Percentiles rank a stretch among this genome's conserved stretches.
Conservation (phyloP, 768 basidiomycete species). For the Serendipita vermifera region DNA sequence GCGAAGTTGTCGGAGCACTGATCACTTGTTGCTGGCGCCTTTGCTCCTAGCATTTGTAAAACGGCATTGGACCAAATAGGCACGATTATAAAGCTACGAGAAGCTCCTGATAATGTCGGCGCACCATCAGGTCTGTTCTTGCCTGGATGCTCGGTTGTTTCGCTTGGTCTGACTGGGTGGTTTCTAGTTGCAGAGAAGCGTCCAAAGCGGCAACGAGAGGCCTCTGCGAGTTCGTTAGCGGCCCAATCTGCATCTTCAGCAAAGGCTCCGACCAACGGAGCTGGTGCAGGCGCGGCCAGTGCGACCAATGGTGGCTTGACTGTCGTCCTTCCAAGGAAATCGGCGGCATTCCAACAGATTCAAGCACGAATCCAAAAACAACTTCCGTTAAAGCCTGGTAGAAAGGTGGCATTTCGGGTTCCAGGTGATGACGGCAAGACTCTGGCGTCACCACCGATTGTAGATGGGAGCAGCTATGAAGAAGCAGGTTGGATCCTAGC, state of each 20-base stretch:
- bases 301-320: neutral
- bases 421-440: constrained; percentile 24
- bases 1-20: neutral
- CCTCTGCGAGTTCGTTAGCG: neutral
- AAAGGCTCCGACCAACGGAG: neutral
- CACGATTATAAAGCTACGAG: neutral
- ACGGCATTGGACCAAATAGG: neutral
- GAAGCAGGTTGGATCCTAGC: constrained; percentile 66
- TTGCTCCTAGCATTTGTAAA: neutral
- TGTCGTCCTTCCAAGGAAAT: neutral
- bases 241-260: neutral
- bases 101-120: neutral
- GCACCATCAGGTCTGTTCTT: neutral
- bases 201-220: neutral
- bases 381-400: constrained; percentile 53
- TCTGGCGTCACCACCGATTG: constrained; percentile 34
- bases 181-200: neutral
- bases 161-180: neutral
- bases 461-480: constrained; percentile 33
- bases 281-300: neutral
- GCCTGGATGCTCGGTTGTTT: neutral
- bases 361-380: constrained; percentile 27
- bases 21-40: neutral
- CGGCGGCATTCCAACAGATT: neutral
- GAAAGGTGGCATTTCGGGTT: constrained; percentile 73